Percentiles rank a stretch among this genome's conserved stretches.
Evolutionary conservation across 305 asterid species (phyloP).

Genomic region (Solanum hybrid): DNA sequence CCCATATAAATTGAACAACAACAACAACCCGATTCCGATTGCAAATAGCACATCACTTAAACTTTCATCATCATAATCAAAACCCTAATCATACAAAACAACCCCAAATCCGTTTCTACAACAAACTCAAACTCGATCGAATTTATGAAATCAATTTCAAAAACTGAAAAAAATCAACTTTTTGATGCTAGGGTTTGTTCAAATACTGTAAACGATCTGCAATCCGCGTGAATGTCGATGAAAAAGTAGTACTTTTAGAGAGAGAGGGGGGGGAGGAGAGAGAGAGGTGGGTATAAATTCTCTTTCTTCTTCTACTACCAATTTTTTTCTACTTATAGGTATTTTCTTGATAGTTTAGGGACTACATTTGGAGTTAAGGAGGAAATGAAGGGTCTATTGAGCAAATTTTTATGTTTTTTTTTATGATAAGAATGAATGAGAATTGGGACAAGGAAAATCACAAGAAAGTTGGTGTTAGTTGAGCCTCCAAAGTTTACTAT

Average conservation of each 20-base stretch:
- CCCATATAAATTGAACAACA: slow-evolving; percentile 4
- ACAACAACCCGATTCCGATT: neutral
- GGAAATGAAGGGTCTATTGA: neutral
- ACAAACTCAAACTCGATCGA: neutral
- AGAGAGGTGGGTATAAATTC: neutral
- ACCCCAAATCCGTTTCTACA: neutral
- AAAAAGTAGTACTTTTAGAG: neutral
- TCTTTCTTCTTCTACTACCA: neutral
- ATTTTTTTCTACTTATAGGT: neutral
- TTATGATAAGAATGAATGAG: neutral
- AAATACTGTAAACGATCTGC: neutral
- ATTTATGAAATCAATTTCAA: neutral
- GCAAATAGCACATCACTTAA: neutral
- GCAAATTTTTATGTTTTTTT: neutral
- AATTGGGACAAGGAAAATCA: neutral
- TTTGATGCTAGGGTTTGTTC: slow-evolving; percentile 8
- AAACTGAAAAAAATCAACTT: neutral
- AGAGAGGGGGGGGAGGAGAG: neutral
- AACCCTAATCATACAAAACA: neutral
- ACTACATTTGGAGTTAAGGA: neutral
- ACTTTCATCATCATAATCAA: neutral
- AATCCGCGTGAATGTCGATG: neutral
- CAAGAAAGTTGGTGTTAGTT: neutral
- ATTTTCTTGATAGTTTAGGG: neutral
- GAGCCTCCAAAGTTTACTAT: neutral